Base-by-base conservation (phyloP, 2,329 filamentous ascomycete species). In the Apiospora hydei region DNA sequence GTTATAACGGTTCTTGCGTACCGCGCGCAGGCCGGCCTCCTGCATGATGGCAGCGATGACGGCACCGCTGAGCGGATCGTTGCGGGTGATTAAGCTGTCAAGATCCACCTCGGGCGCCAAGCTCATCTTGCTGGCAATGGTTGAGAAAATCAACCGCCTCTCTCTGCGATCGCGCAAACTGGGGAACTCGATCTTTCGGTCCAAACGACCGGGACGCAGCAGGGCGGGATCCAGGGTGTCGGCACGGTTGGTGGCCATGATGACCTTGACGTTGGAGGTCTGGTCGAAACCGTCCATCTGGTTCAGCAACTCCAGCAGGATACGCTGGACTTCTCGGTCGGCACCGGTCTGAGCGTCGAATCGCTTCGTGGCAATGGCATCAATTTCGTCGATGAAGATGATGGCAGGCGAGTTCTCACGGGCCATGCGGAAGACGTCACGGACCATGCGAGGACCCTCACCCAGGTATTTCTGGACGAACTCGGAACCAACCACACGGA, bases 211-310 rank as follows among this genome's bases (percentile, higher is more conserved):
- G 44, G 96, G 96, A 78, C 96, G 94, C 74, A 99, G 90, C 74
- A 99, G 89, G 57, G 96, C 96, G 21, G 96, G 96, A 82, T 99
- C 96, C 76, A 99, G 89, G 8, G 96, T 99, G 83, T 98, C 96
- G 76, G 96, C 96, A 82, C 96, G 93, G 87, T 99, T 99, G 77
- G 96, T 99, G 77, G 96, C 96, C 96, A 99, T 99, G 86, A 99
- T 99, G 82, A 99, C 96, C 87, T 99, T 99, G 84, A 99, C 96
- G 84, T 99, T 99, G 82, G 94, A 94, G 0, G 95, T 98, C 84
- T 99, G 96, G 83, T 99, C 96, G 86, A 99, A 99, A 76, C 96
- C 96, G 82, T 99, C 96, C 96, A 99, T 99, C 85, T 99, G 96
- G 86, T 99, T 99, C 75, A 99, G 92, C 77, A 99, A 87, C 83